Percentiles rank a stretch among this genome's conserved stretches.
Conservation (phyloP, 257 asterid genomes). For the Ocimum tenuiflorum region DNA sequence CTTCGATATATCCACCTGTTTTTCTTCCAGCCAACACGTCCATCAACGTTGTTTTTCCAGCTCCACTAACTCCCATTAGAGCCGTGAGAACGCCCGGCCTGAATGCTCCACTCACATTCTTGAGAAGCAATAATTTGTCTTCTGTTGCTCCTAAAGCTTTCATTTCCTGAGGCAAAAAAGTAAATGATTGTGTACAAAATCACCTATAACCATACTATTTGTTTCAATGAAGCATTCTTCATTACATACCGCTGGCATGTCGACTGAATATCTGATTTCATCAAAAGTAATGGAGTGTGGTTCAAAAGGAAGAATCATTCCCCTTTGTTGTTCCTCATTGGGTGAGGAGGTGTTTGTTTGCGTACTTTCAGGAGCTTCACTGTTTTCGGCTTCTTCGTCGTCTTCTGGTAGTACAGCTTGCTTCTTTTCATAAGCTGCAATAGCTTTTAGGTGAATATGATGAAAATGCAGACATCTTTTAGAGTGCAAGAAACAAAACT, state of each 20-base stretch:
- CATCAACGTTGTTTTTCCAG: constrained; percentile 56
- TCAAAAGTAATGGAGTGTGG: constrained; percentile 45
- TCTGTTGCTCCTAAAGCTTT: constrained; percentile 33
- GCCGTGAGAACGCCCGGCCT: constrained; percentile 55
- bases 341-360: no score
- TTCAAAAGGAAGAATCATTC: constrained; percentile 53
- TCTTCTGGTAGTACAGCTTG: constrained; percentile 20
- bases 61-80: constrained; percentile 56
- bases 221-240: no score
- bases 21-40: constrained; percentile 52
- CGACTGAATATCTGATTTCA: constrained; percentile 48
- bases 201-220: no score
- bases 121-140: constrained; percentile 35
- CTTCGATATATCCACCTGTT: constrained; percentile 49
- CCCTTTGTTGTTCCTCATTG: constrained; percentile 27
- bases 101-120: constrained; percentile 42
- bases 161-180: constrained; percentile 38
- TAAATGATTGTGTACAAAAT: not conserved
- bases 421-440: no score
- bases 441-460: no score
- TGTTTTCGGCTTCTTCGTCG: not conserved
- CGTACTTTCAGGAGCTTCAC: no score
- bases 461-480: no score
- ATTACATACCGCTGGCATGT: constrained; percentile 44
- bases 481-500: no score